Base-by-base conservation (phyloP, 768 basidiomycete genomes). In the Macrolepiota dolichaula region DNA sequence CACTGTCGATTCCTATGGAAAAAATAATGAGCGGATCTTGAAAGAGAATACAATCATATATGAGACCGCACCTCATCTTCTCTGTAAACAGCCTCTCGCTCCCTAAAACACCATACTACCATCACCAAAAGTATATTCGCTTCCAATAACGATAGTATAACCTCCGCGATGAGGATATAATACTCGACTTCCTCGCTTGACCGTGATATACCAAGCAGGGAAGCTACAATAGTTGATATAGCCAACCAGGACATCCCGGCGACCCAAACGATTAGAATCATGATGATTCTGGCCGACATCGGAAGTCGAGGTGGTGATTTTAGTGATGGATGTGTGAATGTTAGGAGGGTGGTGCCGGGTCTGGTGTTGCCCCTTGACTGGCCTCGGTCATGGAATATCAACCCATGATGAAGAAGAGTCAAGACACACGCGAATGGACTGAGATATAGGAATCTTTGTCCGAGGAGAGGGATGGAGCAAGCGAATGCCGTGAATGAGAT, bases 401-500 rank as follows among this genome's bases (percentile, higher is more conserved):
- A 12, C 27, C 38, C 54, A 55, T 55, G 54, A 44, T 55, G 54
- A 27, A 51, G 38, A 7, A 59, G n/a, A 13, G 57, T 59, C 15
- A 59, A 19, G 36, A 51, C 2, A 24, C 22, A 42, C 7, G 50
- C 57, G 27, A n/a, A 51, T 47, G 57, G 57, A 27, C 25, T 59
- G 49, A 59, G 24, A 12, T 51, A 15, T 3, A 59, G 47, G 1
- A 50, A 40, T 51, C n/a, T 40, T 11, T 9, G 36, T 13, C 27
- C 50, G 25, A 38, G 32, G 35, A 50, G 57, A 17, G 49, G 57
- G 10, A 59, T 27, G 50, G 12, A 37, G 49, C 24, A 25, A 13
- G 29, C n/a, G 25, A 59, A 51, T 25, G 57, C 37, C 10, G 38
- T 12, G 9, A 59, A 13, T 40, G 57, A 51, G 4, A 50, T 42